Evolutionary conservation across 768 basidiomycete species (phyloP).

Genomic region (Astraeus odoratus): DNA sequence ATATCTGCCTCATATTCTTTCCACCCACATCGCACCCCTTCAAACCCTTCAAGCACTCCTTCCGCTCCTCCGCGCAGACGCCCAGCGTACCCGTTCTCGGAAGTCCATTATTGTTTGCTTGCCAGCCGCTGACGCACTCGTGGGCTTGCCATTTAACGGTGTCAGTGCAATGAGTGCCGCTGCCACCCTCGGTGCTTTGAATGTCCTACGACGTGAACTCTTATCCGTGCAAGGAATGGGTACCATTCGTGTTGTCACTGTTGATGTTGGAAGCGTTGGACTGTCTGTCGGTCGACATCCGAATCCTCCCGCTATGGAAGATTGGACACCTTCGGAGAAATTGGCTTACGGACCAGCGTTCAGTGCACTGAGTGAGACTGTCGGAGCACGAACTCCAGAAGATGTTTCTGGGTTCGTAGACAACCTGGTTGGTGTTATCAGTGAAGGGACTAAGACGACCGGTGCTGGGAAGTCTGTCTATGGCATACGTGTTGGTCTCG

Average conservation of each 20-base stretch:
- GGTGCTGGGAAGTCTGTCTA: slow-evolving; percentile 36
- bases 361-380: slow-evolving; percentile 36
- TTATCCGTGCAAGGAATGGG: slow-evolving; percentile 61
- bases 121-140: slow-evolving; percentile 63
- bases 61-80: slow-evolving; percentile 67
- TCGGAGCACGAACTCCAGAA: slow-evolving; percentile 45
- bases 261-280: slow-evolving; percentile 63
- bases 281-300: slow-evolving; percentile 19
- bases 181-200: slow-evolving; percentile 61
- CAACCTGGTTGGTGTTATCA: slow-evolving; percentile 52
- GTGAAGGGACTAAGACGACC: slow-evolving; percentile 38
- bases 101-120: slow-evolving; percentile 63
- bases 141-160: slow-evolving; percentile 61
- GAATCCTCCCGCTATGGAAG: slow-evolving; percentile 47
- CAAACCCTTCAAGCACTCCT: slow-evolving; percentile 71
- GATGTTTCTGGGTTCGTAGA: slow-evolving; percentile 53
- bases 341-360: slow-evolving; percentile 68
- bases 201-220: slow-evolving; percentile 71
- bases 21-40: slow-evolving; percentile 72
- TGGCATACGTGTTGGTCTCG: slow-evolving; percentile 37
- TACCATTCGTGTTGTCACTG: slow-evolving; percentile 45
- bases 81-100: slow-evolving; percentile 40
- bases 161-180: slow-evolving; percentile 74
- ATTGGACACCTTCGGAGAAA: slow-evolving; percentile 72
- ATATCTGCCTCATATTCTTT: slow-evolving; percentile 66